These are phyloP conservation scores for Byssochlamys sp. DNA, from an alignment of 2,329 filamentous ascomycete genomes.

Conservation along the genomic window DNA sequence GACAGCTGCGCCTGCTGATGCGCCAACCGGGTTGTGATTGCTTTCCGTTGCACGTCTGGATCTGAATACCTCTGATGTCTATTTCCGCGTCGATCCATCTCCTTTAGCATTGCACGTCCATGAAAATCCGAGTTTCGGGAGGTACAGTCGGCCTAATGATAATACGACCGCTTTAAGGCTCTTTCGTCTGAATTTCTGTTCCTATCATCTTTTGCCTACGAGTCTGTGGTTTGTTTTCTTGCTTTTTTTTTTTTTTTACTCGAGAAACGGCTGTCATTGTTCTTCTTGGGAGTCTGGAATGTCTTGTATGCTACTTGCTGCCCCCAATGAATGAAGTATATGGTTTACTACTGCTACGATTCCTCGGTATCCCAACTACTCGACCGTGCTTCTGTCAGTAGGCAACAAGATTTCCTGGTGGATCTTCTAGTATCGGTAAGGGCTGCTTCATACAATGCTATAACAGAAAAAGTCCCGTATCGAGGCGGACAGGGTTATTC, in stretches of 20 bases:
- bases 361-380: background rate
- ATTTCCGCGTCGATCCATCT: background rate
- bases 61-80: constrained; percentile 6
- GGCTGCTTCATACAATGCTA: background rate
- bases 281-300: constrained; percentile 1
- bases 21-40: constrained; percentile 4
- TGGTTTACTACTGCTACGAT: background rate
- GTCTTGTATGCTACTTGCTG: background rate
- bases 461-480: background rate
- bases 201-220: background rate
- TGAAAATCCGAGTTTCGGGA: background rate
- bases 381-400: background rate
- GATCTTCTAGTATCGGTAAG: background rate
- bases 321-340: background rate
- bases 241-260: background rate
- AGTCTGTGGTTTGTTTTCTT: background rate
- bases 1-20: constrained; percentile 84
- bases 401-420: background rate
- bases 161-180: background rate
- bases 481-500: background rate
- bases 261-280: background rate
- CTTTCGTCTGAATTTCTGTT: background rate
- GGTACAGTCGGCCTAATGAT: background rate
- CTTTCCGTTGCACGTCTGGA: constrained; percentile 13
- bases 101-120: background rate